phyloP scores from a whole-genome alignment of 148 eudicot species.

The Drosera capensis region DNA sequence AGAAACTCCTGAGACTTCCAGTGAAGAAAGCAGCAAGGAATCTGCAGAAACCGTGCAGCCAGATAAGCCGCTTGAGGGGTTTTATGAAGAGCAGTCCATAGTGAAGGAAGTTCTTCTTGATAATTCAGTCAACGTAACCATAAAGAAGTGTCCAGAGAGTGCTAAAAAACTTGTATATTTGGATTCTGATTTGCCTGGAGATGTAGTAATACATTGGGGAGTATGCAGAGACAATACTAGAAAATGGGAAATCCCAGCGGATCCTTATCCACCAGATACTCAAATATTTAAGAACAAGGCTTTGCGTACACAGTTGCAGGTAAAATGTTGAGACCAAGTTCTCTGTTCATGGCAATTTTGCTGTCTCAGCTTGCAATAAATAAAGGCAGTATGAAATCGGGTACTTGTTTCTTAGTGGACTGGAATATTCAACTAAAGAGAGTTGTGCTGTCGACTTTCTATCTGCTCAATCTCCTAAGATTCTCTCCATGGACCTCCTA shows the following conservation, averaged over 20 bases:
- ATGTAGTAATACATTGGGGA: slow-evolving; percentile 86
- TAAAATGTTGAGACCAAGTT: slow-evolving; percentile 16
- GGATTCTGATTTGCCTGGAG: slow-evolving; percentile 78
- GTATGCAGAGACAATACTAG: slow-evolving; percentile 39
- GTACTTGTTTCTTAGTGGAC: neutral
- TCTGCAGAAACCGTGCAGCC: slow-evolving; percentile 15
- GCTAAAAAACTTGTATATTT: slow-evolving; percentile 36
- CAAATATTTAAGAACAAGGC: slow-evolving; percentile 70
- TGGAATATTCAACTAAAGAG: too few relatives aligned
- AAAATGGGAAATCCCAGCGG: slow-evolving; percentile 64
- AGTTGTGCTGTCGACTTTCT: neutral
- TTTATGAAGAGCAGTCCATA: slow-evolving; percentile 52
- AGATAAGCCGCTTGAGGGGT: slow-evolving; percentile 39
- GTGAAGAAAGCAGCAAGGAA: slow-evolving; percentile 19
- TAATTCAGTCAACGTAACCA: slow-evolving; percentile 41
- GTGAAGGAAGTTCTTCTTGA: slow-evolving; percentile 36
- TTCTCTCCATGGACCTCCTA: too few relatives aligned
- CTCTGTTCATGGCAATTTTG: neutral
- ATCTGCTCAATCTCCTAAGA: too few relatives aligned
- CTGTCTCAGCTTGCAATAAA: neutral
- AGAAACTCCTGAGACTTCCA: slow-evolving; percentile 20
- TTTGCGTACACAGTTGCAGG: slow-evolving; percentile 70
- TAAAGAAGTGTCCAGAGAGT: slow-evolving; percentile 41
- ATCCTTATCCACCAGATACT: slow-evolving; percentile 67
- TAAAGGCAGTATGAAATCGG: neutral